Conservation (phyloP, 768 basidiomycete genomes). For the Phallus indusiatus region DNA sequence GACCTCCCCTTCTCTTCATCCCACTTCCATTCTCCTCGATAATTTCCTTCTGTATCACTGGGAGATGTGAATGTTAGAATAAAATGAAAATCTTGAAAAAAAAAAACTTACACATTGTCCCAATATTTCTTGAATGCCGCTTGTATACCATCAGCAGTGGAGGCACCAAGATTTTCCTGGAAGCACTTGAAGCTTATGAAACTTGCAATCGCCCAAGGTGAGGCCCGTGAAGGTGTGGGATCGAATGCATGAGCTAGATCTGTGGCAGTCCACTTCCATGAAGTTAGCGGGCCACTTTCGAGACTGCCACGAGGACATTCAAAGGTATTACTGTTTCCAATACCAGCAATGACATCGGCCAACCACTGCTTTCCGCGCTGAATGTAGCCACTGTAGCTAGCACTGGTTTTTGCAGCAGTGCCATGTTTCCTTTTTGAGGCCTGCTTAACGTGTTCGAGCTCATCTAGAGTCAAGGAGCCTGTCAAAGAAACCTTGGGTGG, state of each 20-base stretch:
- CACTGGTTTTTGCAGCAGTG: background rate
- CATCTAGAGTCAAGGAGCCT: background rate
- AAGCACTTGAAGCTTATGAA: background rate
- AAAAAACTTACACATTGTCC: background rate
- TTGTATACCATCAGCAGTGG: background rate
- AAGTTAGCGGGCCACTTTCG: background rate
- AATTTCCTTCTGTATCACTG: background rate
- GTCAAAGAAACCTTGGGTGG: background rate
- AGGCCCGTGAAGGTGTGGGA: background rate
- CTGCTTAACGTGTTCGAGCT: background rate
- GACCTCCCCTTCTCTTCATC: slow-evolving; percentile 17
- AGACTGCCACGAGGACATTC: background rate
- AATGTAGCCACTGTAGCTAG: background rate
- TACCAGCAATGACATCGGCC: background rate
- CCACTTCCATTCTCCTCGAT: slow-evolving; percentile 15
- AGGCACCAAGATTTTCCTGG: background rate
- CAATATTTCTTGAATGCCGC: background rate
- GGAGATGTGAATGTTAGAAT: background rate
- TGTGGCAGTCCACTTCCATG: background rate
- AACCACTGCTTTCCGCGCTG: background rate
- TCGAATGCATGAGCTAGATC: background rate
- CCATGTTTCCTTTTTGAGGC: background rate
- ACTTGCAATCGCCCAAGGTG: background rate
- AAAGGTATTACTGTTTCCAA: background rate
- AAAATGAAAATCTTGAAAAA: background rate